Evolutionary conservation across 202 grass and related monocot species (phyloP).

Genomic region (Brachypodium distachyon): DNA sequence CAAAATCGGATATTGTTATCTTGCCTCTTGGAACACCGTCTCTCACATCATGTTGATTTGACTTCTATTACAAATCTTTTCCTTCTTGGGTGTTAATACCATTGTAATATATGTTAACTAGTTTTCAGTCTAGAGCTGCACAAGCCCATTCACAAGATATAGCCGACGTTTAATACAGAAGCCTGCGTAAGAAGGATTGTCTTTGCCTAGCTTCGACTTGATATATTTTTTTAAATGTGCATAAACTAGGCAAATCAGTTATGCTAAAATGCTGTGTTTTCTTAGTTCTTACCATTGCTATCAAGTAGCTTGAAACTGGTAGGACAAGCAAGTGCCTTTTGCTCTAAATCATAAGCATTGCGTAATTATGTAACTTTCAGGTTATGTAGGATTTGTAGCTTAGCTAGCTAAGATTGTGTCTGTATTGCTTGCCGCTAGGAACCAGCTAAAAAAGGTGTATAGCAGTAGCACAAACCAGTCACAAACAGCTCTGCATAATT

Average conservation of each 20-base stretch:
- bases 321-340: neutral
- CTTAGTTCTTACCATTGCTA: neutral
- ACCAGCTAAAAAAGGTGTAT: neutral
- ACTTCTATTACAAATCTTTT: neutral
- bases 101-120: neutral
- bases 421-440: neutral
- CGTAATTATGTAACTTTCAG: neutral
- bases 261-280: neutral
- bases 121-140: neutral
- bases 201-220: neutral
- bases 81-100: neutral
- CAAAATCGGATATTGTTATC: neutral
- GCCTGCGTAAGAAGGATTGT: neutral
- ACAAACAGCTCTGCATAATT: neutral
- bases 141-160: neutral
- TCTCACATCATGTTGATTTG: neutral
- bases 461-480: neutral
- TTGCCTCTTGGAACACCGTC: neutral
- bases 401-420: neutral
- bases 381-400: constrained; percentile 8
- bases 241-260: neutral
- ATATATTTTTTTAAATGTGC: neutral
- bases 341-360: neutral
- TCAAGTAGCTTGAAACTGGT: neutral
- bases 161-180: neutral